A percentile compares a stretch with the other conserved stretches of the same genome.
Evolutionary conservation across 1,139 yeast genomes (phyloP).

Genomic region (Blastobotrys raffinosifermentans): DNA sequence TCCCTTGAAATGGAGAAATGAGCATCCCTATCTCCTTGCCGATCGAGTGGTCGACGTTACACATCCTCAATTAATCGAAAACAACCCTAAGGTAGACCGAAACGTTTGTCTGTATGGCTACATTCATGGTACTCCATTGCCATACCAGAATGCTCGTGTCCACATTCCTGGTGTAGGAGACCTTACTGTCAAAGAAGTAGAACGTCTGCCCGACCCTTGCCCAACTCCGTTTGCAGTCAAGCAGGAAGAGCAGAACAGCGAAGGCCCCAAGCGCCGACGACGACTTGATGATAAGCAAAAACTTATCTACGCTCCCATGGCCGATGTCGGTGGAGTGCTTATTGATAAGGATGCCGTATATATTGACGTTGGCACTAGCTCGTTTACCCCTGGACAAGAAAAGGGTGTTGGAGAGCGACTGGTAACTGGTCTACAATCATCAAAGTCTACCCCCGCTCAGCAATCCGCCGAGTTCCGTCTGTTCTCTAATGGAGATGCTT

Average conservation of each 20-base stretch:
- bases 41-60: constrained; percentile 95
- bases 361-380: constrained; percentile 71
- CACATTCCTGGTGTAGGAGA: constrained; percentile 98
- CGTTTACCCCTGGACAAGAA: constrained; percentile 63
- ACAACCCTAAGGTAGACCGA: constrained; percentile 79
- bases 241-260: constrained; percentile 73
- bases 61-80: constrained; percentile 76
- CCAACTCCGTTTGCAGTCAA: constrained; percentile 95
- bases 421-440: constrained; percentile 75
- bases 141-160: constrained; percentile 65
- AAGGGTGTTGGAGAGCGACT: constrained; percentile 75
- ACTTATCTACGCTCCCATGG: constrained; percentile 97
- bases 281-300: constrained; percentile 92
- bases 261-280: constrained; percentile 69
- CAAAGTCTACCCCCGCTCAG: constrained; percentile 55
- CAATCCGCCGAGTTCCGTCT: constrained; percentile 67
- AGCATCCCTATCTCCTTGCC: constrained; percentile 88
- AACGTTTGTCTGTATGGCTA: constrained; percentile 91
- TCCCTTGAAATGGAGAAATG: constrained; percentile 97
- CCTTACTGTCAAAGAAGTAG: constrained; percentile 64
- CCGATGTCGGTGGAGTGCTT: constrained; percentile 96
- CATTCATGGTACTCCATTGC: constrained; percentile 87
- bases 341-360: constrained; percentile 97
- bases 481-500: constrained; percentile 45
- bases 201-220: constrained; percentile 95